Base-by-base conservation (phyloP, 768 basidiomycete species). In the Lentinula raphanica region DNA sequence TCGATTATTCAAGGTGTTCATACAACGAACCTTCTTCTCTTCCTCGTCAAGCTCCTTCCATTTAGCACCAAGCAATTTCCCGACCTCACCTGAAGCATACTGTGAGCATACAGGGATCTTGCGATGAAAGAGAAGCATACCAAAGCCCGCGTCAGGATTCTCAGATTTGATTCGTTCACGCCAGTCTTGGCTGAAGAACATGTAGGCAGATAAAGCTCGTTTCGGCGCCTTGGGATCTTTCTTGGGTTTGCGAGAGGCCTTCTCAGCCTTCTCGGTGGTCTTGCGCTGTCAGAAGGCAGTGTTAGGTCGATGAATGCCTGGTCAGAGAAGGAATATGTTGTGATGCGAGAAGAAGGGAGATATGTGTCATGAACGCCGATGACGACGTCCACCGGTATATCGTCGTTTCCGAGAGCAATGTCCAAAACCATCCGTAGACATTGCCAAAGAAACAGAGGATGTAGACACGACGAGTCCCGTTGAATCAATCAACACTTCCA, bases 121-220 rank as follows among this genome's bases (percentile, higher is more conserved):
- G 57, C n/a, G 45, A 6, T 56, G 17, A 38, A 13, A 27, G n/a
- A 25, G 19, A 49, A 19, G 61, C 80, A 63, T 63, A 90, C 94
- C 95, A 68, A 98, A 98, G 57, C 88, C 81, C 28, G 92, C 94
- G 59, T 94, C 92, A 49, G 95, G 95, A 77, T 98, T 96, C 77
- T 97, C 94, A 58, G 83, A 69, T 86, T 95, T 96, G 82, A 98
- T 91, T 70, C 90, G 84, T 74, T 95, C 90, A 69, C 95, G 84
- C 91, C 92, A 90, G 72, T 94, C 95, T 72, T 94, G 91, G 66
- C 85, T 87, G 82, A 98, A 98, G 88, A 94, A 94, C 96, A 98
- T 97, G 79, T 97, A 98, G 39, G 96, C 94, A 29, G 94, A 97
- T 46, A 97, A 81, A 0, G 92, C 90, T 55, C 94, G 86, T 78